phyloP scores from a whole-genome alignment of 331 rosid genomes.

The Acacia concinna region DNA sequence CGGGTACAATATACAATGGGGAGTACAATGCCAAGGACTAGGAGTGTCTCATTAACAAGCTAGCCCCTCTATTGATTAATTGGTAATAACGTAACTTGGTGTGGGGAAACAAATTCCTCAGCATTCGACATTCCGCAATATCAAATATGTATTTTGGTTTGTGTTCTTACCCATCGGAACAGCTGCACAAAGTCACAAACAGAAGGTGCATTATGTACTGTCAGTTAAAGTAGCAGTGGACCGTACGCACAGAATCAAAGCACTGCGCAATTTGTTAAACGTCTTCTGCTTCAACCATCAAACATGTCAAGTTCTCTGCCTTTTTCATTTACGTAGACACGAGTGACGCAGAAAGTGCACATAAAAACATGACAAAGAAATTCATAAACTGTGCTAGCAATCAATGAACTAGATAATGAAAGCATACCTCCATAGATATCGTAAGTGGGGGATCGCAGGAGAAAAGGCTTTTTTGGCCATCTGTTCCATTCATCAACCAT shows the following conservation, averaged over 20 bases:
- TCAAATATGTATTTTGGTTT: constrained; percentile 15
- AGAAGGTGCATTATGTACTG: neutral
- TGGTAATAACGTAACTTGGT: neutral
- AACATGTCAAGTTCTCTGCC: neutral
- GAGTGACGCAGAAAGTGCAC: neutral
- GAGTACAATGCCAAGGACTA: constrained; percentile 23
- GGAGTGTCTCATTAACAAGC: constrained; percentile 28
- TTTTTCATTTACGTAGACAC: neutral
- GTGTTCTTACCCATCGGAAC: neutral
- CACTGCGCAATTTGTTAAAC: neutral
- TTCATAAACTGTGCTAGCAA: neutral
- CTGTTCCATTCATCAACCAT: constrained; percentile 90
- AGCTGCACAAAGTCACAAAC: neutral
- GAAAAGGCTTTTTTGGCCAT: constrained; percentile 70
- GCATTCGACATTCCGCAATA: neutral
- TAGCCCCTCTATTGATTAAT: neutral
- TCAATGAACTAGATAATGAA: neutral
- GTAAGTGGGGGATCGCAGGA: constrained; percentile 59
- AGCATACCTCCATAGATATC: constrained; percentile 49
- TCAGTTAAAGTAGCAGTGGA: neutral
- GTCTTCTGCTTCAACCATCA: neutral
- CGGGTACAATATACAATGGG: neutral
- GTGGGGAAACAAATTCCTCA: neutral
- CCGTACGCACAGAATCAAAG: neutral
- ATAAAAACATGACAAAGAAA: neutral